A percentile compares a stretch with the other conserved stretches of the same genome.
phyloP scores from a whole-genome alignment of 2,329 filamentous ascomycete genomes.

The Verticillium zaregamsianum region DNA sequence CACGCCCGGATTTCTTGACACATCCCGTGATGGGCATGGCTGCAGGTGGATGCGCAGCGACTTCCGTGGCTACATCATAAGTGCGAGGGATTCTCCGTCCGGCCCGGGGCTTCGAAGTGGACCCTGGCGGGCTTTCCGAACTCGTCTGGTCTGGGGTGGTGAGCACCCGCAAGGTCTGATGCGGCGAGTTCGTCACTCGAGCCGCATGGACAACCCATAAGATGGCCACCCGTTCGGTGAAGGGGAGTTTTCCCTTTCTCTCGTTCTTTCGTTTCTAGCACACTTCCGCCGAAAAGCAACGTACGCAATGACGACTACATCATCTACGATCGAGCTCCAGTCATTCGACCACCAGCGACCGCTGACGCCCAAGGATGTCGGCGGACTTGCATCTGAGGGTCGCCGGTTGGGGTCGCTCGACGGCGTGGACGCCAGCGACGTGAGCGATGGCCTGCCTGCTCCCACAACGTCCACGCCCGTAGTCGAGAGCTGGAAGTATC shows the following conservation, averaged over 20 bases:
- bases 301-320: constrained; percentile 1
- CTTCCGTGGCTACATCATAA: neutral
- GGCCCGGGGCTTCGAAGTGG: neutral
- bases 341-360: neutral
- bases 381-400: constrained; percentile 5
- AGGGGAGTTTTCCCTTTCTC: neutral
- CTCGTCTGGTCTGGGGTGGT: neutral
- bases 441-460: constrained; percentile 5
- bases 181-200: neutral
- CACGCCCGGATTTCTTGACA: neutral
- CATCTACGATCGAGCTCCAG: constrained; percentile 6
- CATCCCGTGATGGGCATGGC: neutral
- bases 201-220: neutral
- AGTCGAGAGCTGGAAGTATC: constrained; percentile 43
- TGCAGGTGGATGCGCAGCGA: neutral
- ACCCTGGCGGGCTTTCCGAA: neutral
- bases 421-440: neutral
- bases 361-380: neutral
- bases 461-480: constrained; percentile 5
- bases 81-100: neutral
- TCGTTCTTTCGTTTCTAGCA: neutral
- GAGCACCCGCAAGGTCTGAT: neutral
- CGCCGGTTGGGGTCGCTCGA: constrained; percentile 5
- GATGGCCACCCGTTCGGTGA: neutral
- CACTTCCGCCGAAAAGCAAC: too few species aligned